Conservation (phyloP, 176 grass and related monocot genomes). For the Oryza punctata region DNA sequence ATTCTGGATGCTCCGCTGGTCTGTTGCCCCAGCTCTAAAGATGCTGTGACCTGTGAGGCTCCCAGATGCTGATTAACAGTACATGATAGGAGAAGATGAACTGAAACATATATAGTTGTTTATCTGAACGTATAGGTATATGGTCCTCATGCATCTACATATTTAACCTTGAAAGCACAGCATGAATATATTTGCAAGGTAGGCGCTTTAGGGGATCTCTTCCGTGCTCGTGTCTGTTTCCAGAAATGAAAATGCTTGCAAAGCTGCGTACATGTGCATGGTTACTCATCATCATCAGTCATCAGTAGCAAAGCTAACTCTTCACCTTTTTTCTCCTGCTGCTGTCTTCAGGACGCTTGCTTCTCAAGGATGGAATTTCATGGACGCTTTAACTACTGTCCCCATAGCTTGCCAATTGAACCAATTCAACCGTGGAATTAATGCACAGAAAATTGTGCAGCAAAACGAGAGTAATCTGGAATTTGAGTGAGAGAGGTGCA, state of each 20-base stretch:
- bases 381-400: neutral
- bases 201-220: neutral
- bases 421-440: neutral
- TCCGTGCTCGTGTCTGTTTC: neutral
- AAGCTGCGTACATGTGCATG: neutral
- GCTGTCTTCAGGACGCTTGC: conserved; percentile 6
- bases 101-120: neutral
- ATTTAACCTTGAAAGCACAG: neutral
- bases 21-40: no score
- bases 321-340: neutral
- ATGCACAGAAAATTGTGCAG: neutral
- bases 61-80: neutral
- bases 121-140: neutral
- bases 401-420: neutral
- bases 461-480: no score
- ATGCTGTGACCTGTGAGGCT: neutral
- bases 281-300: neutral
- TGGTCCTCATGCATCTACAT: no score
- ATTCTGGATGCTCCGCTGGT: neutral
- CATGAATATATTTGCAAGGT: neutral
- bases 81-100: neutral
- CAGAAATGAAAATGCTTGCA: conserved; percentile 8
- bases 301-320: neutral
- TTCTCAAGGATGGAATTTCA: conserved; percentile 17
- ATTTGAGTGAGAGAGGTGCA: no score